Percentiles rank a stretch among this genome's conserved stretches.
phyloP scores from a whole-genome alignment of 768 basidiomycete genomes.

The Ramaria sp. region DNA sequence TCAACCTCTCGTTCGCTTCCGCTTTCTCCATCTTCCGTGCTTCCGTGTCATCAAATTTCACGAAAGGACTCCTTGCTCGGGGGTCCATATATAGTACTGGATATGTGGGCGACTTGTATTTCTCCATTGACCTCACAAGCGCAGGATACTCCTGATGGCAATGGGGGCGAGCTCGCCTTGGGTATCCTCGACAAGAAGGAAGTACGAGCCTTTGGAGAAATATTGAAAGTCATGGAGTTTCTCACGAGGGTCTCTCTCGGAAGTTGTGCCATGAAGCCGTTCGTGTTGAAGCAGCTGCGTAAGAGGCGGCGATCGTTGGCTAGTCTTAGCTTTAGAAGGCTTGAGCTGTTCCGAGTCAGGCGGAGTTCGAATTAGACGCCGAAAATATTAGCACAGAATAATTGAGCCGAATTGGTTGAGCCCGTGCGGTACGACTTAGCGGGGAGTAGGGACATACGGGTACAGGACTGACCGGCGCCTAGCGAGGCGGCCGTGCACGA shows the following conservation, averaged over 20 bases:
- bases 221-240: constrained; percentile 83
- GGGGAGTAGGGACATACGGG: too few relatives aligned
- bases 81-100: constrained; percentile 78
- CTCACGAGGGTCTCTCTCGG: constrained; percentile 86
- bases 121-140: constrained; percentile 39
- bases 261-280: constrained; percentile 68
- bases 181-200: constrained; percentile 88
- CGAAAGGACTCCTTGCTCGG: constrained; percentile 60
- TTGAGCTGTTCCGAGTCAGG: too few relatives aligned
- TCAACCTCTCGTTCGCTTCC: constrained; percentile 29
- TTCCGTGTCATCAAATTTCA: constrained; percentile 66
- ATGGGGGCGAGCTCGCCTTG: constrained; percentile 76
- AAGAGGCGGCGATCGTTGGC: constrained; percentile 32
- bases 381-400: too few relatives aligned
- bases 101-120: constrained; percentile 53
- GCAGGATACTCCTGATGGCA: constrained; percentile 64
- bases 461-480: too few relatives aligned
- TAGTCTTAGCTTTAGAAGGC: constrained; percentile 21
- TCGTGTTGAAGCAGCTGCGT: constrained; percentile 51
- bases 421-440: too few relatives aligned
- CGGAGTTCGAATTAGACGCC: too few relatives aligned
- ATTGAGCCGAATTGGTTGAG: too few relatives aligned
- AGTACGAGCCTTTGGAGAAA: constrained; percentile 64
- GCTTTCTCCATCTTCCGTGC: constrained; percentile 53
- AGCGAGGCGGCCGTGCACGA: too few relatives aligned